These are phyloP conservation scores for Kodamaea derodonti DNA, from an alignment of 1,139 yeast genomes.

Conservation along the genomic window DNA sequence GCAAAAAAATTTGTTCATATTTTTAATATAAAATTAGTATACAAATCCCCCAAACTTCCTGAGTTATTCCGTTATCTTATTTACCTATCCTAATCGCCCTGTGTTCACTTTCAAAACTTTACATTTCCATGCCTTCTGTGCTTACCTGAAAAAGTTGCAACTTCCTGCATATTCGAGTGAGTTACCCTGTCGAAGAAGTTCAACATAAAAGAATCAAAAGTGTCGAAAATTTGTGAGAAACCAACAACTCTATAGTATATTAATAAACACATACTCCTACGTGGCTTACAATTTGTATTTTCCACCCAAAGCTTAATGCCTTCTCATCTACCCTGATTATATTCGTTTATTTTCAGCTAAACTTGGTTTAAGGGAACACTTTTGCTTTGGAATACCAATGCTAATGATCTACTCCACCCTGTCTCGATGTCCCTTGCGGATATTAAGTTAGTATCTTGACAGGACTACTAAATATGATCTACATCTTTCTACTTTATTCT, in stretches of 20 bases:
- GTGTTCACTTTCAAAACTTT: no score
- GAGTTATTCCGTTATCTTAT: no score
- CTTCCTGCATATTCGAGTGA: background rate
- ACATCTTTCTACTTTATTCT: slow-evolving; percentile 15
- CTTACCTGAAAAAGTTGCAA: background rate
- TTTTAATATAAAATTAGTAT: no score
- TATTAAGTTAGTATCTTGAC: slow-evolving; percentile 19
- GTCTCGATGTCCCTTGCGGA: slow-evolving; percentile 17
- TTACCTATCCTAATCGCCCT: no score
- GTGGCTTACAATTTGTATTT: slow-evolving; percentile 2
- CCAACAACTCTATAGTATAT: slow-evolving; percentile 1
- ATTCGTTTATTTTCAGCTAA: slow-evolving; percentile 52
- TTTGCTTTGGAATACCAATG: slow-evolving; percentile 41
- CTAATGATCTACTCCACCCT: slow-evolving; percentile 49
- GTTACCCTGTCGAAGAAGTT: background rate
- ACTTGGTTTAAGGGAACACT: slow-evolving; percentile 48
- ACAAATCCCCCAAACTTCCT: no score
- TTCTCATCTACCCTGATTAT: slow-evolving; percentile 50
- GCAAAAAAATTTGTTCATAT: no score
- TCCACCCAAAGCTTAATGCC: slow-evolving; percentile 42
- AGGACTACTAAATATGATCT: slow-evolving; percentile 44
- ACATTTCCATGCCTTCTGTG: no score
- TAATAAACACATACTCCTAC: slow-evolving; percentile 3
- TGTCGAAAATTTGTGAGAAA: no score
- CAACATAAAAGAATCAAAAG: background rate